phyloP scores from a whole-genome alignment of 345 rosid genomes.

The Gossypium australe region DNA sequence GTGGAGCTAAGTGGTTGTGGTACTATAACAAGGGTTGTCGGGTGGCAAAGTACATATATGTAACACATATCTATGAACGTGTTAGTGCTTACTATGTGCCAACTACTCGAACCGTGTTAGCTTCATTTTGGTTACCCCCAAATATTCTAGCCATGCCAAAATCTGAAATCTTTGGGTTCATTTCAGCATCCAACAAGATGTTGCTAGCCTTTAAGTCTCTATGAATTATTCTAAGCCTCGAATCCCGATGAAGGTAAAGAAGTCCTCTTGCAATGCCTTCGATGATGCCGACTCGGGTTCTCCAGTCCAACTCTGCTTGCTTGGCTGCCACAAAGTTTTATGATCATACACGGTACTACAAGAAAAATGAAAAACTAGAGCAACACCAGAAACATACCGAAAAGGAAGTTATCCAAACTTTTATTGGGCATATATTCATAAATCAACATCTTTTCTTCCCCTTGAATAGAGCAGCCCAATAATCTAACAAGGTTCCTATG shows the following conservation, averaged over 20 bases:
- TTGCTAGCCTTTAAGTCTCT: conserved; percentile 66
- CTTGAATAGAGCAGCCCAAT: conserved; percentile 58
- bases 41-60: no score
- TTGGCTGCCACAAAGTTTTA: conserved; percentile 28
- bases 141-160: conserved; percentile 71
- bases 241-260: conserved; percentile 65
- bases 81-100: conserved; percentile 54
- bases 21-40: no score
- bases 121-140: conserved; percentile 45
- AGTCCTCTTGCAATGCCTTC: conserved; percentile 75
- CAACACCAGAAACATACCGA: conserved; percentile 35
- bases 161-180: conserved; percentile 76
- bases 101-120: conserved; percentile 51
- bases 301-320: conserved; percentile 46
- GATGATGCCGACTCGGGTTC: conserved; percentile 43
- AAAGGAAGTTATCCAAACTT: conserved; percentile 58
- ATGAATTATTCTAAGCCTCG: conserved; percentile 67
- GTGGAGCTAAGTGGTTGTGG: no score
- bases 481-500: conserved; percentile 69
- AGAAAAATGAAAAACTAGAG: not conserved
- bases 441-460: conserved; percentile 55
- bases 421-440: conserved; percentile 70
- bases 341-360: not conserved
- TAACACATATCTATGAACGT: not conserved
- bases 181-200: conserved; percentile 62